Percentiles rank a stretch among this genome's conserved stretches.
phyloP scores from a whole-genome alignment of 2,329 filamentous ascomycete species.

The Talaromyces sp. region DNA sequence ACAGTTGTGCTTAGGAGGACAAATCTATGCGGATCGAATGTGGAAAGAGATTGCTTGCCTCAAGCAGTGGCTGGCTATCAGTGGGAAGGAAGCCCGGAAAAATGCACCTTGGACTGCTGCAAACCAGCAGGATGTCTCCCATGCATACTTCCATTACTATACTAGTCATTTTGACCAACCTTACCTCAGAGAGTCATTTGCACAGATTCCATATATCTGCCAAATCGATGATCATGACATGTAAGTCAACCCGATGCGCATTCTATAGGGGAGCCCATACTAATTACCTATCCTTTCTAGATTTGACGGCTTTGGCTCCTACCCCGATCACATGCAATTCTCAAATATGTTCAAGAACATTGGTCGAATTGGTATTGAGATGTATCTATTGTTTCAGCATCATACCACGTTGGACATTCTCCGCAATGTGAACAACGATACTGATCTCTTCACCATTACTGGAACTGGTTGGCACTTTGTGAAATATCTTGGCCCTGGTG shows the following conservation, averaged over 20 bases:
- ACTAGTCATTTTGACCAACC: slow-evolving; percentile 98
- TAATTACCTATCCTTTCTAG: slow-evolving; percentile 47
- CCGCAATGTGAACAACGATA: slow-evolving; percentile 82
- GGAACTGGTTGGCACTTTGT: slow-evolving; percentile 99
- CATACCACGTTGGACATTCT: slow-evolving; percentile 94
- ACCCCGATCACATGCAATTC: slow-evolving; percentile 97
- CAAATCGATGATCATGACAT: slow-evolving; percentile 98
- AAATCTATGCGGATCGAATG: slow-evolving; percentile 91
- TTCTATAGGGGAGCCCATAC: background rate
- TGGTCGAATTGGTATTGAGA: slow-evolving; percentile 89
- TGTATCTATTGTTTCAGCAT: slow-evolving; percentile 98
- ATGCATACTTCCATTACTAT: slow-evolving; percentile 99
- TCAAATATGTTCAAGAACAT: slow-evolving; percentile 99
- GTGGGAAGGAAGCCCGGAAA: slow-evolving; percentile 89
- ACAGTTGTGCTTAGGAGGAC: slow-evolving; percentile 87
- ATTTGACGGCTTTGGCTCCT: slow-evolving; percentile 96
- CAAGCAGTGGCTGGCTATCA: slow-evolving; percentile 93
- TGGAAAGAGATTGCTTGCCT: slow-evolving; percentile 95
- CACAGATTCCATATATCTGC: slow-evolving; percentile 91
- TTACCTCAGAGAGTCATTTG: slow-evolving; percentile 90
- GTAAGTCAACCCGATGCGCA: slow-evolving; percentile 59
- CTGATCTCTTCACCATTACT: slow-evolving; percentile 93
- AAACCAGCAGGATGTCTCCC: slow-evolving; percentile 91
- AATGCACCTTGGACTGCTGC: slow-evolving; percentile 89
- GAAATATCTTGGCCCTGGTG: slow-evolving; percentile 89